Conservation (phyloP, 352 stramenopile genomes). For the Pythium oligandrum region DNA sequence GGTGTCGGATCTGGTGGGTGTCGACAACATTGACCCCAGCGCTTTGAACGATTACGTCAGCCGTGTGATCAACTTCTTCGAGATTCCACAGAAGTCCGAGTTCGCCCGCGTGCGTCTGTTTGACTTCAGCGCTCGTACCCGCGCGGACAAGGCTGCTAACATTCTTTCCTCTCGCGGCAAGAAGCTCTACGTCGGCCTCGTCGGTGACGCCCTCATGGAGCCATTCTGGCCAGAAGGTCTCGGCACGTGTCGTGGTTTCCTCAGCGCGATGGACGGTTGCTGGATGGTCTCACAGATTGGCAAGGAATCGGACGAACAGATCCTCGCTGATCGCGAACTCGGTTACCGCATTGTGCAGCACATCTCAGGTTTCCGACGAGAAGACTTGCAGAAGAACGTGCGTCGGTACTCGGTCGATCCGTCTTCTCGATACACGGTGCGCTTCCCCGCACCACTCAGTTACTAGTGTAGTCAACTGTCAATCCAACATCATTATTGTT, state of each 20-base stretch:
- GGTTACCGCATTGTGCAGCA: slow-evolving; percentile 72
- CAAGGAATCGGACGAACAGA: slow-evolving; percentile 61
- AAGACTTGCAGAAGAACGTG: slow-evolving; percentile 78
- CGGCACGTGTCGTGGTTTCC: slow-evolving; percentile 77
- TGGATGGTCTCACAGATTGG: slow-evolving; percentile 78
- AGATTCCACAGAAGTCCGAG: slow-evolving; percentile 62
- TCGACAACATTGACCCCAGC: slow-evolving; percentile 61
- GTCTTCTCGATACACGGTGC: slow-evolving; percentile 70
- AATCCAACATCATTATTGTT: too few relatives aligned
- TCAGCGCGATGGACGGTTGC: slow-evolving; percentile 66
- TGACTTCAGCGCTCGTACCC: slow-evolving; percentile 78
- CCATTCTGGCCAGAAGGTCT: slow-evolving; percentile 85
- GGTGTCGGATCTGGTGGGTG: slow-evolving; percentile 50
- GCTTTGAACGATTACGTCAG: slow-evolving; percentile 62
- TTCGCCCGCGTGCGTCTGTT: slow-evolving; percentile 74
- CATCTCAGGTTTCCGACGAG: slow-evolving; percentile 65
- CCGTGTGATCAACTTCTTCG: slow-evolving; percentile 62
- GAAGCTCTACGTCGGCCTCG: slow-evolving; percentile 76
- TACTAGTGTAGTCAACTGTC: slow-evolving; percentile 8
- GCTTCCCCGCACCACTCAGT: slow-evolving; percentile 38
- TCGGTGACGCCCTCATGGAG: slow-evolving; percentile 79
- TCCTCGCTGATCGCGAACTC: slow-evolving; percentile 72
- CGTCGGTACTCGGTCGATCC: slow-evolving; percentile 80
- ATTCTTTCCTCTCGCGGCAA: slow-evolving; percentile 57
- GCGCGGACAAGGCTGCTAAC: slow-evolving; percentile 67